Percentiles rank a stretch among this genome's conserved stretches.
Conservation (phyloP, 2,329 filamentous ascomycete genomes). For the Penicillium sp. region DNA sequence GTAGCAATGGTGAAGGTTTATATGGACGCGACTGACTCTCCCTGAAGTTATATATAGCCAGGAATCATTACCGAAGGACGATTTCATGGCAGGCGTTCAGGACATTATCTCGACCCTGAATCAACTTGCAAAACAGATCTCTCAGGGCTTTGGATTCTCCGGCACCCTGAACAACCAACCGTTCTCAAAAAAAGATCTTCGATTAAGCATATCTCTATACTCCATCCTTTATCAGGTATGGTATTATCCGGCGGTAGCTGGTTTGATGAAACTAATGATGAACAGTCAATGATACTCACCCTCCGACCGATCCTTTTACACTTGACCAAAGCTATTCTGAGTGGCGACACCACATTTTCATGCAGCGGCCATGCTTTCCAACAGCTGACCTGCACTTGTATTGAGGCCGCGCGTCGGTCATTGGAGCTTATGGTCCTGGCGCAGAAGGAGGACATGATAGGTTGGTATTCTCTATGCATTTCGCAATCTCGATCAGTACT, state of each 20-base stretch:
- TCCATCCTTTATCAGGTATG: conserved; percentile 9
- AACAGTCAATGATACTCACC: conserved; percentile 8
- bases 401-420: conserved; percentile 8
- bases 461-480: neutral
- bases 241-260: neutral
- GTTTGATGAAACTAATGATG: neutral
- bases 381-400: conserved; percentile 6
- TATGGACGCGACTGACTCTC: neutral
- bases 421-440: conserved; percentile 4
- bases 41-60: conserved; percentile 6
- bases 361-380: neutral
- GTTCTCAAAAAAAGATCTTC: conserved; percentile 1
- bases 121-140: neutral
- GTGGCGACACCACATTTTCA: conserved; percentile 3
- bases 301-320: conserved; percentile 4
- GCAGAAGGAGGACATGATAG: conserved; percentile 5
- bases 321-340: conserved; percentile 3
- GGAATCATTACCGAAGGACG: conserved; percentile 1
- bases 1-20: too few species aligned
- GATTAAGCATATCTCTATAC: conserved; percentile 4
- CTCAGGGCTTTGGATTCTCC: neutral
- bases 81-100: conserved; percentile 1
- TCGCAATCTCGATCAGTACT: neutral
- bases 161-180: neutral
- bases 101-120: conserved; percentile 5